Conservation (phyloP, 495 filamentous ascomycete genomes). For the Jackrogersella multiformis region DNA sequence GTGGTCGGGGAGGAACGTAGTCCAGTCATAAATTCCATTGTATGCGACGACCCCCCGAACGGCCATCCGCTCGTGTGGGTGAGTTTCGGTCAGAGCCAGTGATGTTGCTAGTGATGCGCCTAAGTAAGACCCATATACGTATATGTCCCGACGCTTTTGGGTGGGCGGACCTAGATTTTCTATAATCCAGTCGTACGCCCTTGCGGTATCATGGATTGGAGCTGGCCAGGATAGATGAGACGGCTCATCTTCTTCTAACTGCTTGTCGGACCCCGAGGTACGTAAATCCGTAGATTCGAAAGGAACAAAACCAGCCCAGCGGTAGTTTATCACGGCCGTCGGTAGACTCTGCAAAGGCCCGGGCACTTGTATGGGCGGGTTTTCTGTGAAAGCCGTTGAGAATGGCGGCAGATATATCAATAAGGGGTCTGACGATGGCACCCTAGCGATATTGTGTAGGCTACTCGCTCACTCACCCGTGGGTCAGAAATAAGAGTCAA, state of each 20-base stretch:
- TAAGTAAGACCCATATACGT: slow-evolving; percentile 61
- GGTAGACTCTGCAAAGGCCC: slow-evolving; percentile 46
- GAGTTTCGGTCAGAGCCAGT: slow-evolving; percentile 60
- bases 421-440: slow-evolving; percentile 41
- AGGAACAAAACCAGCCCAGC: slow-evolving; percentile 44
- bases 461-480: slow-evolving; percentile 19
- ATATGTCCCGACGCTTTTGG: slow-evolving; percentile 48
- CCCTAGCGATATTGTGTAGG: slow-evolving; percentile 47
- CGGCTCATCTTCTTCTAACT: slow-evolving; percentile 9
- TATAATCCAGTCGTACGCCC: slow-evolving; percentile 57
- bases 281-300: not conserved
- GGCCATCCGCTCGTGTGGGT: slow-evolving; percentile 45
- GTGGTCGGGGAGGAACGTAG: slow-evolving; percentile 58
- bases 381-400: slow-evolving; percentile 25
- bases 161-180: slow-evolving; percentile 44
- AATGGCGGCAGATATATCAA: slow-evolving; percentile 52
- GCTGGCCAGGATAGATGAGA: slow-evolving; percentile 53
- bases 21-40: slow-evolving; percentile 66
- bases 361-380: slow-evolving; percentile 41
- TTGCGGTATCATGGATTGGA: slow-evolving; percentile 59
- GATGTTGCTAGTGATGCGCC: slow-evolving; percentile 59
- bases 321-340: slow-evolving; percentile 55
- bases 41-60: slow-evolving; percentile 57
- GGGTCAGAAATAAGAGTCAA: not conserved
- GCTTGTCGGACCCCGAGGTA: not conserved